These are phyloP conservation scores for Lanzia echinophila DNA, from an alignment of 2,329 filamentous ascomycete species.

Conservation along the genomic window DNA sequence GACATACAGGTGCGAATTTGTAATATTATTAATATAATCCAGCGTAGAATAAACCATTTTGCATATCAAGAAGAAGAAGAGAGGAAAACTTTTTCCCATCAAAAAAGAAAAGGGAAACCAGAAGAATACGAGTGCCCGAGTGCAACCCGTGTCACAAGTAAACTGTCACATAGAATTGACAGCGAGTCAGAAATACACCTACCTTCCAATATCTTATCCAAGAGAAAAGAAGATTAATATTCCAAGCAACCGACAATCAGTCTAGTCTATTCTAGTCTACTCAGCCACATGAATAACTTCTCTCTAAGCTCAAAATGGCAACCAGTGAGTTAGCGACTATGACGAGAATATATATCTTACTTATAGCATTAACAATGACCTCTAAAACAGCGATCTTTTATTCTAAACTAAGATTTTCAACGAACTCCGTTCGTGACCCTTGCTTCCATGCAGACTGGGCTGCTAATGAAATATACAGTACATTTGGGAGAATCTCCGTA, in stretches of 20 bases:
- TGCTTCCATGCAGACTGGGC: neutral
- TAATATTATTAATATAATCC: too few species aligned
- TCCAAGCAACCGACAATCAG: neutral
- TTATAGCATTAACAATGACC: neutral
- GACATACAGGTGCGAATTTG: too few species aligned
- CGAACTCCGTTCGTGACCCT: neutral
- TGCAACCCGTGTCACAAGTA: neutral
- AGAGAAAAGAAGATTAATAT: neutral
- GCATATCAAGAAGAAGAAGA: too few species aligned
- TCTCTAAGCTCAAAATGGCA: neutral
- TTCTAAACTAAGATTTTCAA: neutral
- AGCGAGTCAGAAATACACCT: neutral
- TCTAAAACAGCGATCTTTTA: neutral
- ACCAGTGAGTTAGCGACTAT: neutral
- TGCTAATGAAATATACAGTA: neutral
- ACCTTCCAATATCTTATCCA: neutral
- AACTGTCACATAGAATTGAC: neutral
- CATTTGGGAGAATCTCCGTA: neutral
- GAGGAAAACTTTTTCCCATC: neutral
- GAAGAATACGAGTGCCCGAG: neutral
- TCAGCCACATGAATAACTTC: neutral
- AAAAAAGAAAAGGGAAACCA: neutral
- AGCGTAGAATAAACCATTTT: too few species aligned
- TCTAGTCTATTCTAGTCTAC: neutral
- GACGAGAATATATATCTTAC: neutral